Percentiles rank a stretch among this genome's conserved stretches.
These are phyloP conservation scores for Amniculicola lignicola DNA, from an alignment of 495 filamentous ascomycete genomes.

Conservation along the genomic window DNA sequence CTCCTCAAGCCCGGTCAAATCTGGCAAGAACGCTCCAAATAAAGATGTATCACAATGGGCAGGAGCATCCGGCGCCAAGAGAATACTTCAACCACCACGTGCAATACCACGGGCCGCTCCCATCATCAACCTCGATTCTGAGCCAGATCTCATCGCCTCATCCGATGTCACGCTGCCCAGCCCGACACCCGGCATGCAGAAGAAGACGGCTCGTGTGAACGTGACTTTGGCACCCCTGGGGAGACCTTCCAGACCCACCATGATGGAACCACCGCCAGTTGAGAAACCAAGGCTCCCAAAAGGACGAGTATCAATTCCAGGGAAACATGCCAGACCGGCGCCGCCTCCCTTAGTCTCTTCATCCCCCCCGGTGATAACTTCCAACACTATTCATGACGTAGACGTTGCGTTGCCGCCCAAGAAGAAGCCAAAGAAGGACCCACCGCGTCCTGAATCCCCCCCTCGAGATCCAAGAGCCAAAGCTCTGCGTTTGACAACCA, in stretches of 20 bases:
- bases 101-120: conserved; percentile 3
- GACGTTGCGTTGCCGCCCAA: neutral
- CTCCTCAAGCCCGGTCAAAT: neutral
- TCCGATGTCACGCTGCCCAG: conserved; percentile 32
- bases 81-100: neutral
- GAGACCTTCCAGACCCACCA: neutral
- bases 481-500: conserved; percentile 21
- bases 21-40: neutral
- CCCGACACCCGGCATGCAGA: conserved; percentile 14
- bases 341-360: conserved; percentile 5
- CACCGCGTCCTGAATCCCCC: conserved; percentile 2
- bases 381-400: conserved; percentile 24
- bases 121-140: conserved; percentile 34
- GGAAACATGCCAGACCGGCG: neutral
- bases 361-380: conserved; percentile 28
- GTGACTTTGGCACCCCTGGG: neutral
- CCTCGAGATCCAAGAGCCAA: conserved; percentile 25
- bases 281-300: neutral
- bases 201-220: neutral
- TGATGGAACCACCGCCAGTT: neutral
- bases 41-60: conserved; percentile 26
- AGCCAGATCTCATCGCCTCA: conserved; percentile 24
- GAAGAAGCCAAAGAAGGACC: neutral
- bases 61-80: conserved; percentile 27
- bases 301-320: neutral